These are phyloP conservation scores for Puccinia sorghi DNA, from an alignment of 1,284 basidiomycete species.

Conservation along the genomic window DNA sequence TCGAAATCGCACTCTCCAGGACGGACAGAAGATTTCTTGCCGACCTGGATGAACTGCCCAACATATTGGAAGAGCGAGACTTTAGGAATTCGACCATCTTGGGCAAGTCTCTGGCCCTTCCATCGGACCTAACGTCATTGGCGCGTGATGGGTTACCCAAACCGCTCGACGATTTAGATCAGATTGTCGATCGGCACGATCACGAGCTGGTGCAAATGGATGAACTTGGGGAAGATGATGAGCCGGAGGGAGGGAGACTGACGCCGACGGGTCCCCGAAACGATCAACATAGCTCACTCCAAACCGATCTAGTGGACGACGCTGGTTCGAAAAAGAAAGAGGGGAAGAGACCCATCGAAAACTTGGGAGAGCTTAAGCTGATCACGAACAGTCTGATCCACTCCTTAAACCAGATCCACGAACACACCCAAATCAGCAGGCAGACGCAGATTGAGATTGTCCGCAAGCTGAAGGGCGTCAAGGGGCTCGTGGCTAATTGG, in stretches of 20 bases:
- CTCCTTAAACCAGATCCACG: conserved; percentile 45
- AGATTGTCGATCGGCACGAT: neutral
- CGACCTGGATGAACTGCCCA: conserved; percentile 40
- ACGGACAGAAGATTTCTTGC: conserved; percentile 43
- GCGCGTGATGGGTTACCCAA: conserved; percentile 11
- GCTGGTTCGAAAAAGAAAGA: neutral
- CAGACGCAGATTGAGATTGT: conserved; percentile 47
- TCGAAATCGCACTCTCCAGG: conserved; percentile 38
- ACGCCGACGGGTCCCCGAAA: conserved; percentile 15
- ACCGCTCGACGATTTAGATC: conserved; percentile 1
- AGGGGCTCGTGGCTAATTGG: conserved; percentile 39
- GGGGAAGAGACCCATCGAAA: conserved; percentile 2
- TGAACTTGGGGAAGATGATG: neutral
- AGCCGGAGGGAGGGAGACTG: conserved; percentile 18
- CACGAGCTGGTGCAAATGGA: neutral
- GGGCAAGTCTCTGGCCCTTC: neutral
- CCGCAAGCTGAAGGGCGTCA: conserved; percentile 41
- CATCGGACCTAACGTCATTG: neutral
- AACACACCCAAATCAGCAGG: conserved; percentile 46
- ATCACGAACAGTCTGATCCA: conserved; percentile 42
- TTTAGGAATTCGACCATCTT: conserved; percentile 32
- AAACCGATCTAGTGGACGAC: neutral
- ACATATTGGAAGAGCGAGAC: conserved; percentile 25
- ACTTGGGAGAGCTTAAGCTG: conserved; percentile 37
- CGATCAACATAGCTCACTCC: neutral